These are phyloP conservation scores for Ophiostoma fasciatum DNA, from an alignment of 2,329 filamentous ascomycete species.

Conservation along the genomic window DNA sequence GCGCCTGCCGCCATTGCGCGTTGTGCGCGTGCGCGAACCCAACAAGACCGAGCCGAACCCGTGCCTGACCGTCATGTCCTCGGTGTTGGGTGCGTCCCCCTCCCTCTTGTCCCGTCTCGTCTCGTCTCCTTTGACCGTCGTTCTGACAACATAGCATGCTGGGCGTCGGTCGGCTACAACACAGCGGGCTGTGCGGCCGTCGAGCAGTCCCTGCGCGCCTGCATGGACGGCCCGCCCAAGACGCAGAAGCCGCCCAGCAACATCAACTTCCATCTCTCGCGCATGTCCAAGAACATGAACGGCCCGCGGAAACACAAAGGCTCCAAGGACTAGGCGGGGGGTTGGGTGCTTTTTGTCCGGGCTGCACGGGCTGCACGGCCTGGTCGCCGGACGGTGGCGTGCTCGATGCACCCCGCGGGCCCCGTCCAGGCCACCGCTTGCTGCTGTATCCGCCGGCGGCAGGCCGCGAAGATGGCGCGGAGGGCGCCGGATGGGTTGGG, in stretches of 20 bases:
- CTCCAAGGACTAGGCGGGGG: no score
- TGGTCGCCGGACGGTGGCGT: no score
- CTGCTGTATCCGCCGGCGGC: no score
- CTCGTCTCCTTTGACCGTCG: neutral
- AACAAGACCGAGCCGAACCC: constrained; percentile 35
- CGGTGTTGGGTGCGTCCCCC: constrained; percentile 36
- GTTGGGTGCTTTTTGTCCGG: no score
- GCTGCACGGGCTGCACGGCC: no score
- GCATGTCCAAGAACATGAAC: no score
- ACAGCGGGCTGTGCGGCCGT: constrained; percentile 41
- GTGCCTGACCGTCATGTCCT: constrained; percentile 41
- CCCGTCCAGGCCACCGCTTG: no score
- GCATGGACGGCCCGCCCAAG: constrained; percentile 65
- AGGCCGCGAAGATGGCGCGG: no score
- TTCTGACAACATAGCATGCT: constrained; percentile 47
- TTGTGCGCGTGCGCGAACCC: constrained; percentile 38
- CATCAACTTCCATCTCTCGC: constrained; percentile 83
- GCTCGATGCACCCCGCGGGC: no score
- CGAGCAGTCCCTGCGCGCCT: constrained; percentile 45
- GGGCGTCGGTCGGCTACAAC: constrained; percentile 65
- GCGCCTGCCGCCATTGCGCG: constrained; percentile 41
- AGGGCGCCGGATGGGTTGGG: no score
- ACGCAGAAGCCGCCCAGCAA: constrained; percentile 43
- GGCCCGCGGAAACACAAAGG: no score
- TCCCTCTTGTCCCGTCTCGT: no score